Evolutionary conservation across 2,329 filamentous ascomycete species (phyloP), one percentile per base, ranked within the genome.

Genomic region (Gliomastix tumulicola): DNA sequence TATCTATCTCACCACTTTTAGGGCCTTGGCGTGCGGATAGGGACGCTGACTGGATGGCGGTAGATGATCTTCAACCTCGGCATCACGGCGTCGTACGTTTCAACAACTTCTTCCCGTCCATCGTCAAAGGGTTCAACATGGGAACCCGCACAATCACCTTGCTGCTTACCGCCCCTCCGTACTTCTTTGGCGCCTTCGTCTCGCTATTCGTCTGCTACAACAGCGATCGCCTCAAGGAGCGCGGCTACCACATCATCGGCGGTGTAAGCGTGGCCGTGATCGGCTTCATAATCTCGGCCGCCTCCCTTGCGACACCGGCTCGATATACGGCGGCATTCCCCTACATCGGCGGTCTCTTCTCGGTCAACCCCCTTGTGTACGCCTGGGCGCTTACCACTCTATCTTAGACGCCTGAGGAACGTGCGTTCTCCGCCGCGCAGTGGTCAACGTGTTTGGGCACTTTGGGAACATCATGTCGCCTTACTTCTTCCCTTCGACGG

Each of bases 221-320:
- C 9, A 65, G 62, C 0, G 68, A 70, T 34, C 49, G 58, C 33
- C 62, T 64, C 34, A 55, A 62, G 7, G 66, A 71, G 41, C 55
- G 69, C 7, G 63, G 60, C 2, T 62, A 63, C 27, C 68, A 71
- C 42, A 66, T 69, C 37, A 39, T 39, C 9, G 27, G 19, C 17
- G 15, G 15, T 17, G 18, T 36, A 13, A 31, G 16, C 25, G 35
- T 22, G 17, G 35, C 37, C 2, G n/a, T 39, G 4, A 17, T 33
- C n/a, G 54, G 58, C 30, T 63, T 56, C 37, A 47, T 41, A 17
- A 39, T 40, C 32, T 36, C 39, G 8, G 39, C 43, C 22, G 34
- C 41, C 6, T 40, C 43, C 6, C 25, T 33, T 2, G 41, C 39
- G 5, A 38, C 16, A 6, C 33, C 38, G 8, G 44, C 43, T 1